These are phyloP conservation scores for Diaporthe longicolla DNA, from an alignment of 2,329 filamentous ascomycete species.

Conservation along the genomic window DNA sequence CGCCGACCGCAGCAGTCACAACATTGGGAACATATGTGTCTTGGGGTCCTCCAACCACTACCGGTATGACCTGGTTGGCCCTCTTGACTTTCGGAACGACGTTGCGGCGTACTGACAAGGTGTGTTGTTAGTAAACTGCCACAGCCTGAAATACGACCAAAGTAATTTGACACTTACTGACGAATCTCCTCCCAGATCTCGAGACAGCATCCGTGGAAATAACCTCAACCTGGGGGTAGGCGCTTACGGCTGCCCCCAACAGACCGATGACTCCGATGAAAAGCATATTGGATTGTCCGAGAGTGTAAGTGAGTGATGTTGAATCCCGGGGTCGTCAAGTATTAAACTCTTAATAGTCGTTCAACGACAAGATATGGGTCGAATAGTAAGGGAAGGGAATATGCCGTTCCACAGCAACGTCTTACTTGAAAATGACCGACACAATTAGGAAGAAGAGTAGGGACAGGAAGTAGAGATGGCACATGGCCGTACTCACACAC, in stretches of 20 bases:
- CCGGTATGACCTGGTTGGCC: conserved; percentile 39
- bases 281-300: conserved; percentile 5
- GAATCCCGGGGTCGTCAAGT: neutral
- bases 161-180: neutral
- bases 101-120: conserved; percentile 23
- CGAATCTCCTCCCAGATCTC: conserved; percentile 20
- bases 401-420: conserved; percentile 25
- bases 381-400: neutral
- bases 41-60: conserved; percentile 44
- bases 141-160: neutral
- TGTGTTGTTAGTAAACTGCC: neutral
- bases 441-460: neutral
- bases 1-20: conserved; percentile 43
- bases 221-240: conserved; percentile 18
- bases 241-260: conserved; percentile 16
- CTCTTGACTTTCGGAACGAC: conserved; percentile 25
- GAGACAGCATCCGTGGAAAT: conserved; percentile 26
- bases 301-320: neutral
- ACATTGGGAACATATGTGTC: conserved; percentile 43
- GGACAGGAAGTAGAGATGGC: conserved; percentile 5
- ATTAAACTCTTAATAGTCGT: conserved; percentile 29
- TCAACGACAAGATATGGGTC: conserved; percentile 5
- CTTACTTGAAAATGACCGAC: conserved; percentile 17
- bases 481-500: neutral
- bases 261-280: conserved; percentile 6